These are phyloP conservation scores for Fusarium concolor DNA, from an alignment of 2,329 filamentous ascomycete genomes.

Conservation along the genomic window DNA sequence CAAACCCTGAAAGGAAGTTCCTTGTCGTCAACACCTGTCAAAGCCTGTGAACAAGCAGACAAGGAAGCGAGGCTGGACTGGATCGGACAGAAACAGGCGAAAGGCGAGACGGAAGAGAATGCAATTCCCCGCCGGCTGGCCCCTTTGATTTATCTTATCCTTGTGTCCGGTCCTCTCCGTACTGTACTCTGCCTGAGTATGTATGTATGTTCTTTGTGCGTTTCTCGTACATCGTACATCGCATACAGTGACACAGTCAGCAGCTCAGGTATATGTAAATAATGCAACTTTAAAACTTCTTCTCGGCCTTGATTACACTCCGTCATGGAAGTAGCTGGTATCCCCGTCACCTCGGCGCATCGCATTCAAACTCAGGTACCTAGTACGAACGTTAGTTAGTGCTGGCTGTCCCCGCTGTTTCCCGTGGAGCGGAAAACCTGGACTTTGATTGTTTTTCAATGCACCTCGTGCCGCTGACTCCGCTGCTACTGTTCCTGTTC, in stretches of 20 bases:
- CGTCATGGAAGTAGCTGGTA: slow-evolving; percentile 5
- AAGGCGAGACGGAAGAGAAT: slow-evolving; percentile 25
- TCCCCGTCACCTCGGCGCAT: slow-evolving; percentile 13
- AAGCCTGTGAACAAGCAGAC: neutral
- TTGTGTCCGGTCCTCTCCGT: slow-evolving; percentile 31
- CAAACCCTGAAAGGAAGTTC: neutral
- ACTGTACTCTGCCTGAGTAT: neutral
- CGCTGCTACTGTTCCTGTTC: slow-evolving; percentile 7
- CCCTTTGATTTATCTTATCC: slow-evolving; percentile 31
- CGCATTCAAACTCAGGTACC: slow-evolving; percentile 9
- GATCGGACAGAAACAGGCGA: slow-evolving; percentile 10
- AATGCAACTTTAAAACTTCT: slow-evolving; percentile 21
- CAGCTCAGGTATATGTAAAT: slow-evolving; percentile 23
- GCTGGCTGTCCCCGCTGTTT: slow-evolving; percentile 35
- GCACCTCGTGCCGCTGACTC: slow-evolving; percentile 28
- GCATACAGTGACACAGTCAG: slow-evolving; percentile 24
- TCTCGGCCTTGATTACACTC: slow-evolving; percentile 9
- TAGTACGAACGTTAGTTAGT: neutral
- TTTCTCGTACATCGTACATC: slow-evolving; percentile 41
- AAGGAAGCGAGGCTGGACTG: slow-evolving; percentile 21
- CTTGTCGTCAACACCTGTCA: slow-evolving; percentile 9
- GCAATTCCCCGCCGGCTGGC: slow-evolving; percentile 28
- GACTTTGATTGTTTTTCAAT: slow-evolving; percentile 44
- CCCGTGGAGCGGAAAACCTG: slow-evolving; percentile 31
- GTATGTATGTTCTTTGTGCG: neutral